phyloP scores from a whole-genome alignment of 2,329 filamentous ascomycete species.

The Rutstroemia sp. region DNA sequence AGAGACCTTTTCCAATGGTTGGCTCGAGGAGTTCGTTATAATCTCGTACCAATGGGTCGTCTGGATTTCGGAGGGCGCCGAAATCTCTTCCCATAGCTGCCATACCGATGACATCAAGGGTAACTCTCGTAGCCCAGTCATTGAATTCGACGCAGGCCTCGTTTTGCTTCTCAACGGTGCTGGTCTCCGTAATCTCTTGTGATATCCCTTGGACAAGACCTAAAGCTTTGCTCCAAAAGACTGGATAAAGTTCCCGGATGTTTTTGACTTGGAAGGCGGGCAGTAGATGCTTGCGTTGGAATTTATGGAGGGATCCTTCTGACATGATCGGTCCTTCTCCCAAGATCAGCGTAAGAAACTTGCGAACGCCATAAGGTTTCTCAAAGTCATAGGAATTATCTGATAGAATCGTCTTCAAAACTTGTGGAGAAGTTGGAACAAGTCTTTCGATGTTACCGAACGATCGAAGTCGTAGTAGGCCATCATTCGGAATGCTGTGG shows the following conservation, averaged over 20 bases:
- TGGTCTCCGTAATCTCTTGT: constrained; percentile 34
- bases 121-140: constrained; percentile 57
- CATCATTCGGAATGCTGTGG: constrained; percentile 54
- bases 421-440: constrained; percentile 50
- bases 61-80: constrained; percentile 50
- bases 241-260: constrained; percentile 72
- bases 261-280: constrained; percentile 78
- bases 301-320: constrained; percentile 80
- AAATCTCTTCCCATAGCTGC: constrained; percentile 69
- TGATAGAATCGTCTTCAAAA: constrained; percentile 60
- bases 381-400: constrained; percentile 61
- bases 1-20: constrained; percentile 41
- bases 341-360: constrained; percentile 53
- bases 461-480: constrained; percentile 57
- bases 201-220: constrained; percentile 59
- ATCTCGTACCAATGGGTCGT: constrained; percentile 48
- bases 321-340: constrained; percentile 62
- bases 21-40: constrained; percentile 50
- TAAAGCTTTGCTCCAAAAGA: constrained; percentile 71
- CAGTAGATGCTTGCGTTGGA: constrained; percentile 65
- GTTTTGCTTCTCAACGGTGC: constrained; percentile 29
- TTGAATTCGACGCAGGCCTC: constrained; percentile 46
- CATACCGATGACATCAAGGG: constrained; percentile 67
- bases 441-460: constrained; percentile 54
- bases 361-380: constrained; percentile 50